Conservation (phyloP, 2,329 filamentous ascomycete species). For the Calonectria honghensis region DNA sequence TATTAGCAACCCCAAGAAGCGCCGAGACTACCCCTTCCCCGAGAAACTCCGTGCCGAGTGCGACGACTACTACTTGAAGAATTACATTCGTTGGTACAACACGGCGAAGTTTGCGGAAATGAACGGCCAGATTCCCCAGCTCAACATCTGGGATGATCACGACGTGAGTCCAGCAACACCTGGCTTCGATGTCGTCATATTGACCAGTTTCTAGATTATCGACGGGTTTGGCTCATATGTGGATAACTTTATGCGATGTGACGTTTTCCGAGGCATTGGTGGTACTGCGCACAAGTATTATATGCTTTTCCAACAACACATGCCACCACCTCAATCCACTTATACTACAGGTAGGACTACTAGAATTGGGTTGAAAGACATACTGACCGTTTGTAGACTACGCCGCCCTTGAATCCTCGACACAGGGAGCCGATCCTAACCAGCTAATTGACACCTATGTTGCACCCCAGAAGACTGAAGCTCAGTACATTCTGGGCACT, state of each 20-base stretch:
- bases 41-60: conserved; percentile 87
- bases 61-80: conserved; percentile 92
- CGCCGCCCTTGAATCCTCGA: conserved; percentile 49
- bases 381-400: conserved; percentile 50
- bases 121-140: conserved; percentile 93
- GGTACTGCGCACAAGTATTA: conserved; percentile 98
- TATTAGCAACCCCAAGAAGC: conserved; percentile 88
- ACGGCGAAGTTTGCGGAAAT: conserved; percentile 89
- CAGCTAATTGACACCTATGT: conserved; percentile 87
- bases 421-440: conserved; percentile 78
- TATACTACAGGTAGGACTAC: conserved; percentile 73
- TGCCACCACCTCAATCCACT: conserved; percentile 88
- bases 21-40: conserved; percentile 85
- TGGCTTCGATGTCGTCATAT: background rate
- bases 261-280: conserved; percentile 94
- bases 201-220: conserved; percentile 80
- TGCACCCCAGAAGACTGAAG: conserved; percentile 71
- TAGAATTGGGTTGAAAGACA: background rate
- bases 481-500: conserved; percentile 86
- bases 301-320: conserved; percentile 96
- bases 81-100: conserved; percentile 90
- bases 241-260: conserved; percentile 93
- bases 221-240: conserved; percentile 96
- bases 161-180: conserved; percentile 71
- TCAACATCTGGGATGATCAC: conserved; percentile 99